phyloP scores from a whole-genome alignment of 257 asterid genomes.

The Rehmannia glutinosa region DNA sequence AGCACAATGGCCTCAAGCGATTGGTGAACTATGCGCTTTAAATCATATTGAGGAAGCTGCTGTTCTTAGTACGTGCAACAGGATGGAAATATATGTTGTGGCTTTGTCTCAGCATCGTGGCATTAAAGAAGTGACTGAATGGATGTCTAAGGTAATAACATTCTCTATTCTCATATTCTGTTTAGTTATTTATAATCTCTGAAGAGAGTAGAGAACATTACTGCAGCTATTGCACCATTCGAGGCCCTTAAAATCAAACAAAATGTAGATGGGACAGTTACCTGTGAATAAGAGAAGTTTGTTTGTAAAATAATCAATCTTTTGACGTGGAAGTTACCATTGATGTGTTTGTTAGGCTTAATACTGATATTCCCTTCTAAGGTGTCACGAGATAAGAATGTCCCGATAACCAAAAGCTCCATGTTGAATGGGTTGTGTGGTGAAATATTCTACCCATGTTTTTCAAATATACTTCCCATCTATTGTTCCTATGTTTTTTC shows the following conservation, averaged over 20 bases:
- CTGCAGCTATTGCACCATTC: neutral
- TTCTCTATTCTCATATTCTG: neutral
- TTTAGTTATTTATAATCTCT: neutral
- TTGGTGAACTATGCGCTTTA: conserved; percentile 62
- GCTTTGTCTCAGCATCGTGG: conserved; percentile 89
- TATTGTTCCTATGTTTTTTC: neutral
- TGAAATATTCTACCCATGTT: neutral
- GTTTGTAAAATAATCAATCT: neutral
- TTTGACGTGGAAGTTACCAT: neutral
- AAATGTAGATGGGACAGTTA: neutral
- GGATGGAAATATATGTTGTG: conserved; percentile 82
- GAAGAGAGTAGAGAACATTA: neutral
- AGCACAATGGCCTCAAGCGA: conserved; percentile 79
- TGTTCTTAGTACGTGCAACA: conserved; percentile 87
- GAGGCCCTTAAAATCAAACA: neutral
- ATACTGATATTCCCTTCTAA: neutral
- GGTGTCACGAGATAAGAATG: neutral
- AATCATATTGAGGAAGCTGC: conserved; percentile 97
- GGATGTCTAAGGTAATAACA: conserved; percentile 88
- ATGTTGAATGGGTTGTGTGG: neutral
- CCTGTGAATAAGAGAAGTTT: neutral
- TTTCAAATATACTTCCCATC: neutral
- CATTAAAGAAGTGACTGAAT: conserved; percentile 86
- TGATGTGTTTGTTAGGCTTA: neutral
- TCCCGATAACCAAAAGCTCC: neutral